A percentile compares a stretch with the other conserved stretches of the same genome.
phyloP scores from a whole-genome alignment of 1,139 yeast species.

The Pichia inconspicua region DNA sequence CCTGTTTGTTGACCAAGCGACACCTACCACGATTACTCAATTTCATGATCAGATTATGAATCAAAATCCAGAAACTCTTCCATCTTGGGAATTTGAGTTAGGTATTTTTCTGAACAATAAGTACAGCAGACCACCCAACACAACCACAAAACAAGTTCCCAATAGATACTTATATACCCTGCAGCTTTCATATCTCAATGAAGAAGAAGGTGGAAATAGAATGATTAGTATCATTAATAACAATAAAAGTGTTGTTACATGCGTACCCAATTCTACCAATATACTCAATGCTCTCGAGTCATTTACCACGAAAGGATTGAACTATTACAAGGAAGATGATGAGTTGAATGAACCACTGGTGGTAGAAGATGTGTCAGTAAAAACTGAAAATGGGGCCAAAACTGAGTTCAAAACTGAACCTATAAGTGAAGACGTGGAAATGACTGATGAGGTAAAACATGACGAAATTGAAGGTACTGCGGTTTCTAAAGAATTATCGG shows the following conservation, averaged over 20 bases:
- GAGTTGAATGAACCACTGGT: not conserved
- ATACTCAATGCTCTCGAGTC: slow-evolving; percentile 12
- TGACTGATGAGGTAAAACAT: not conserved
- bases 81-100: slow-evolving; percentile 59
- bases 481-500: not conserved
- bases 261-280: slow-evolving; percentile 23
- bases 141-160: slow-evolving; percentile 33
- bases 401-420: not conserved
- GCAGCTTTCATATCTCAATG: slow-evolving; percentile 45
- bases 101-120: slow-evolving; percentile 59
- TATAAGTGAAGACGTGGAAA: slow-evolving; percentile 7
- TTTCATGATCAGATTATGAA: slow-evolving; percentile 62
- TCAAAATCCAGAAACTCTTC: slow-evolving; percentile 49
- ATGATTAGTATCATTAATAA: slow-evolving; percentile 49
- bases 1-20: slow-evolving; percentile 45
- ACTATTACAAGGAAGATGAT: slow-evolving; percentile 8
- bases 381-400: not conserved
- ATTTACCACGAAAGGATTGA: slow-evolving; percentile 4
- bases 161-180: slow-evolving; percentile 50
- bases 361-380: not conserved
- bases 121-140: slow-evolving; percentile 38
- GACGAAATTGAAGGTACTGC: not conserved
- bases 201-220: slow-evolving; percentile 26
- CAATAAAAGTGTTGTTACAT: slow-evolving; percentile 38
- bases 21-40: slow-evolving; percentile 57